Base-by-base conservation (phyloP, 352 stramenopile genomes). In the Pythium guiyangense region DNA sequence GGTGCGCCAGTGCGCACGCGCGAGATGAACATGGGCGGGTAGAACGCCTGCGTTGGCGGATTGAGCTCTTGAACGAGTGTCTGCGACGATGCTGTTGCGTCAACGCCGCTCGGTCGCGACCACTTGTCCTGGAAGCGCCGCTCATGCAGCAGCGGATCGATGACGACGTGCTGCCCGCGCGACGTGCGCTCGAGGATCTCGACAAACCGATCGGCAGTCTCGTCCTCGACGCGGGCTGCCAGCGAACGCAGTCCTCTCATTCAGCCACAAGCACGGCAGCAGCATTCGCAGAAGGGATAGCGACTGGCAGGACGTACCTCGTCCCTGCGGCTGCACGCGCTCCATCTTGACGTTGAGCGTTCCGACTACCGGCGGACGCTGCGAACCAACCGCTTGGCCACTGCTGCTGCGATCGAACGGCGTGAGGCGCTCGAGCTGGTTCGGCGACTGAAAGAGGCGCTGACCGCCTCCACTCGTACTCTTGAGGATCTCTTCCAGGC, bases 81-180 rank as follows among this genome's bases (percentile, higher is more conserved):
- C 17, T 88, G 78, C 17, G 61, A 68, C 2, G 80, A 88, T 8
- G 34, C 46, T n/a, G 44, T 70, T 4, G 52, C 56, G 54, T 66
- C 66, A 2, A 39, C 22, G 49, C 55, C 20, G 49, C 61, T 71
- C 22, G 62, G 52, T 40, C 62, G 67, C 14, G 65, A 54, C 70
- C 79, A 88, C 35, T 87, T 90, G 35, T 79, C 68, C 59, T 88
- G 77, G 49, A 88, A 88, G n/a, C 58, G 56, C 26, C 58, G 52
- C 2, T 90, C 77, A 9, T 77, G 61, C 10, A 90, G 42, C n/a
- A 86, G 50, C 5, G 75, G 77, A 27, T 90, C 77, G 3, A 82
- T 52, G 5, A 83, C 61, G 11, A 88, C 53, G 31, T 82, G 67
- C 47, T 90, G 79, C 6, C 71, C 68, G 15, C 56, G 56, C n/a